Evolutionary conservation across 2,329 filamentous ascomycete genomes (phyloP).

Genomic region (Colletotrichum destructivum): DNA sequence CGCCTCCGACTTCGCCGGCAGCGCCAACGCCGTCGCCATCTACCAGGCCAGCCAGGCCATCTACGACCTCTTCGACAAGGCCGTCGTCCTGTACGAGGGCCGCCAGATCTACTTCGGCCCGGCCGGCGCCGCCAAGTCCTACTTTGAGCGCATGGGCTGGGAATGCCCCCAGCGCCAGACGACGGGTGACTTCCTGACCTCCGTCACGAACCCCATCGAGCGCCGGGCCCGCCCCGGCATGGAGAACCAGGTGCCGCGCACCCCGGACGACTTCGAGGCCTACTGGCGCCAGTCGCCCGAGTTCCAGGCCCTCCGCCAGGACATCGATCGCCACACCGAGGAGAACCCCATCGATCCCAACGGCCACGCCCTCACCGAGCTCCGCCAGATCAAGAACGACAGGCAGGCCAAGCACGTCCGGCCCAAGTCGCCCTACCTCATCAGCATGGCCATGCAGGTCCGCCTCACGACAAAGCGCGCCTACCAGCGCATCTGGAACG

Average conservation of each 20-base stretch:
- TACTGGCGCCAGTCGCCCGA: conserved; percentile 63
- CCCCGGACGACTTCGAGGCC: conserved; percentile 77
- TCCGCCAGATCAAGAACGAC: conserved; percentile 64
- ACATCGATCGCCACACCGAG: conserved; percentile 67
- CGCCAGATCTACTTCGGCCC: conserved; percentile 84
- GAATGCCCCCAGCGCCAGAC: conserved; percentile 77
- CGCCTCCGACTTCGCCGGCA: conserved; percentile 74
- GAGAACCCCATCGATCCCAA: conserved; percentile 60
- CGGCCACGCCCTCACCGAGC: conserved; percentile 54
- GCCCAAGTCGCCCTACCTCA: conserved; percentile 70
- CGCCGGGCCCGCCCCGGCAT: conserved; percentile 69
- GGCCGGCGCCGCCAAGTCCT: conserved; percentile 70
- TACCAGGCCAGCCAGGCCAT: conserved; percentile 81
- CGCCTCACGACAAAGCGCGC: conserved; percentile 65
- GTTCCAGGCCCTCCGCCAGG: conserved; percentile 57
- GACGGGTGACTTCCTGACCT: conserved; percentile 79
- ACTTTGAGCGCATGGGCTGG: conserved; percentile 80
- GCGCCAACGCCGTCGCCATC: conserved; percentile 76
- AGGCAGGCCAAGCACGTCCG: conserved; percentile 68
- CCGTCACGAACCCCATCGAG: conserved; percentile 76
- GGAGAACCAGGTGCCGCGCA: conserved; percentile 75
- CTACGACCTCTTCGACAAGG: conserved; percentile 83
- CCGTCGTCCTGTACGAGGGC: conserved; percentile 81
- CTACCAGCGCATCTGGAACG: conserved; percentile 67
- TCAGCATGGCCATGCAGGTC: conserved; percentile 69